A percentile compares a stretch with the other conserved stretches of the same genome.
These are phyloP conservation scores for Cutaneotrichosporon sp. DNA, from an alignment of 1,284 basidiomycete species.

Conservation along the genomic window DNA sequence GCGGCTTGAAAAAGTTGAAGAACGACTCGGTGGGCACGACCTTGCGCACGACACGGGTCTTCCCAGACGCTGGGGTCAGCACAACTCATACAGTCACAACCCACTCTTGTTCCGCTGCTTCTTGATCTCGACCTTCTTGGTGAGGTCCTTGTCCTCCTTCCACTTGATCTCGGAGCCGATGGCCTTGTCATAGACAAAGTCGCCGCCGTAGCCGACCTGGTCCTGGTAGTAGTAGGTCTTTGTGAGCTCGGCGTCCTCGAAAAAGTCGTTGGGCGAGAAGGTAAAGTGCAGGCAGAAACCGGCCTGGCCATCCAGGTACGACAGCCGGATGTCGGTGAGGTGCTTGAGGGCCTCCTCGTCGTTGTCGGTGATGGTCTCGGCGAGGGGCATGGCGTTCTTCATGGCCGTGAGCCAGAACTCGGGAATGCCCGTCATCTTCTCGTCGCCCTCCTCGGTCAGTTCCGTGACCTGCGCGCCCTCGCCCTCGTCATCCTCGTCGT, in stretches of 20 bases:
- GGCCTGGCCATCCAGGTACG: slow-evolving; percentile 65
- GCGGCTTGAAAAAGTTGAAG: slow-evolving; percentile 96
- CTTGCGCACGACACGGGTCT: slow-evolving; percentile 85
- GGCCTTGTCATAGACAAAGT: slow-evolving; percentile 91
- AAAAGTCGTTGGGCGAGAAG: slow-evolving; percentile 80
- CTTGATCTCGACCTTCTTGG: slow-evolving; percentile 96
- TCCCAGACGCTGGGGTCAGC: slow-evolving; percentile 67
- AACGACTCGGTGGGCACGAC: slow-evolving; percentile 83
- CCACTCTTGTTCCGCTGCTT: slow-evolving; percentile 97
- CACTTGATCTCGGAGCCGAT: slow-evolving; percentile 87
- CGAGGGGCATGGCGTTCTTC: slow-evolving; percentile 80
- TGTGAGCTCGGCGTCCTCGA: slow-evolving; percentile 73
- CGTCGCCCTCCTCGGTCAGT: slow-evolving; percentile 43
- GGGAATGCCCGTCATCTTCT: slow-evolving; percentile 64
- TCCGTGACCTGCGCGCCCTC: slow-evolving; percentile 48
- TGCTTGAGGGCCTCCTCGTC: slow-evolving; percentile 69
- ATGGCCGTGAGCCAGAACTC: slow-evolving; percentile 98
- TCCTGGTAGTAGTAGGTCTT: slow-evolving; percentile 97
- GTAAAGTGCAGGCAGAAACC: slow-evolving; percentile 88
- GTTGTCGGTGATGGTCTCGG: slow-evolving; percentile 86
- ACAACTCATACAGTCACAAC: slow-evolving; percentile 29
- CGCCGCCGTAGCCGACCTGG: slow-evolving; percentile 87
- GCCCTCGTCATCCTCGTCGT: slow-evolving; percentile 52
- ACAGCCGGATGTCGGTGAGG: slow-evolving; percentile 64
- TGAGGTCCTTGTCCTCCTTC: slow-evolving; percentile 98